Evolutionary conservation across 257 asterid genomes (phyloP).

Genomic region (Anisodus acutangulus): DNA sequence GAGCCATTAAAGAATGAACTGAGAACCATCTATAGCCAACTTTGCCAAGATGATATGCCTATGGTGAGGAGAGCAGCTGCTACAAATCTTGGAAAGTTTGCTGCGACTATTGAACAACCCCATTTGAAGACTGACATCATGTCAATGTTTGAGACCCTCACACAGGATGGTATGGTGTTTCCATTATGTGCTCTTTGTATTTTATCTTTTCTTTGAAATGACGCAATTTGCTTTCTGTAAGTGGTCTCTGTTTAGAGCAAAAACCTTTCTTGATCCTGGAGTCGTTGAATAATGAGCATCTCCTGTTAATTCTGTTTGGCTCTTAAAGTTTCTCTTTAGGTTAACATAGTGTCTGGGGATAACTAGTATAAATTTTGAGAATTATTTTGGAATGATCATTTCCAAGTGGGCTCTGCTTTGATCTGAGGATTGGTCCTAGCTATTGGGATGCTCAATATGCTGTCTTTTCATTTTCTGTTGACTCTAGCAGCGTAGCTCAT

Average conservation of each 20-base stretch:
- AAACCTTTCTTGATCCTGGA: neutral
- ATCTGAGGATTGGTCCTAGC: neutral
- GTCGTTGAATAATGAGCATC: conserved; percentile 19
- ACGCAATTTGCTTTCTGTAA: neutral
- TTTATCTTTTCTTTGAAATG: neutral
- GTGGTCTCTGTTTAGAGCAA: conserved; percentile 19
- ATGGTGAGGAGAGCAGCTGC: conserved; percentile 56
- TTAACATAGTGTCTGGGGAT: conserved; percentile 7
- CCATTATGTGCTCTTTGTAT: neutral
- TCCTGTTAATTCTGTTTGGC: conserved; percentile 10
- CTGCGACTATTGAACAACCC: conserved; percentile 45
- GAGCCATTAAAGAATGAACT: conserved; percentile 45
- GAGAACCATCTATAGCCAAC: conserved; percentile 43
- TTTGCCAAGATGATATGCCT: conserved; percentile 56
- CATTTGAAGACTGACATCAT: conserved; percentile 50
- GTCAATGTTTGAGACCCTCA: conserved; percentile 79
- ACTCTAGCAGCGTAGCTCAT: neutral
- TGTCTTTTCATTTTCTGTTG: neutral
- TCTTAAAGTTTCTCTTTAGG: conserved; percentile 10
- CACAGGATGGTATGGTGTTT: conserved; percentile 67
- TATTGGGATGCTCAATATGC: neutral
- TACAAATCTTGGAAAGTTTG: conserved; percentile 49
- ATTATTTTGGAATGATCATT: neutral
- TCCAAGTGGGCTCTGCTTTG: neutral
- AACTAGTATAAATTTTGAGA: neutral